Conservation (phyloP, 306 rosid genomes). For the Quillaja saponaria region DNA sequence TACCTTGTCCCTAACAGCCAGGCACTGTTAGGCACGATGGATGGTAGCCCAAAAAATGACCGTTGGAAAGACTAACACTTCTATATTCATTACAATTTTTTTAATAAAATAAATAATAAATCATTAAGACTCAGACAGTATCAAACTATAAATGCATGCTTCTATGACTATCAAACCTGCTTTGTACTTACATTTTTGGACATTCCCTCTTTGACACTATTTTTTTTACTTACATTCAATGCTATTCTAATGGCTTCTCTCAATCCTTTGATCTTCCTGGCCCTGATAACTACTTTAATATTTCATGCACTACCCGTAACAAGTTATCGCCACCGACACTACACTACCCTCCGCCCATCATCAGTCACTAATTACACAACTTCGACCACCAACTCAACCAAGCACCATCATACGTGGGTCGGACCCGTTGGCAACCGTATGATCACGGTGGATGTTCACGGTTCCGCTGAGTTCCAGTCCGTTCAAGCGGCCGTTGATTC, state of each 20-base stretch:
- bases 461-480: slow-evolving; percentile 55
- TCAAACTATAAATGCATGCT: slow-evolving; percentile 27
- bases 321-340: neutral
- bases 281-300: slow-evolving; percentile 19
- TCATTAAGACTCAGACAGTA: neutral
- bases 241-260: slow-evolving; percentile 39
- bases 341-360: slow-evolving; percentile 1
- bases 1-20: slow-evolving; percentile 17
- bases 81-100: neutral
- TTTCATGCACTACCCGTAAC: slow-evolving; percentile 28
- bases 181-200: slow-evolving; percentile 15
- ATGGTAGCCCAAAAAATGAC: slow-evolving; percentile 40
- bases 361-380: neutral
- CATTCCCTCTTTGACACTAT: slow-evolving; percentile 17
- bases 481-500: slow-evolving; percentile 81
- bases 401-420: slow-evolving; percentile 48
- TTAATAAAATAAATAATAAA: neutral
- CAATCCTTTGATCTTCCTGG: neutral
- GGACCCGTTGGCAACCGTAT: slow-evolving; percentile 65
- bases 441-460: slow-evolving; percentile 59
- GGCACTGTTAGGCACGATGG: too few relatives aligned
- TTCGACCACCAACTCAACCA: slow-evolving; percentile 23
- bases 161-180: slow-evolving; percentile 7
- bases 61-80: slow-evolving; percentile 43
- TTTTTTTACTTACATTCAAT: slow-evolving; percentile 18